Conservation (phyloP, 2,329 filamentous ascomycete species). For the Fusarium falciforme region DNA sequence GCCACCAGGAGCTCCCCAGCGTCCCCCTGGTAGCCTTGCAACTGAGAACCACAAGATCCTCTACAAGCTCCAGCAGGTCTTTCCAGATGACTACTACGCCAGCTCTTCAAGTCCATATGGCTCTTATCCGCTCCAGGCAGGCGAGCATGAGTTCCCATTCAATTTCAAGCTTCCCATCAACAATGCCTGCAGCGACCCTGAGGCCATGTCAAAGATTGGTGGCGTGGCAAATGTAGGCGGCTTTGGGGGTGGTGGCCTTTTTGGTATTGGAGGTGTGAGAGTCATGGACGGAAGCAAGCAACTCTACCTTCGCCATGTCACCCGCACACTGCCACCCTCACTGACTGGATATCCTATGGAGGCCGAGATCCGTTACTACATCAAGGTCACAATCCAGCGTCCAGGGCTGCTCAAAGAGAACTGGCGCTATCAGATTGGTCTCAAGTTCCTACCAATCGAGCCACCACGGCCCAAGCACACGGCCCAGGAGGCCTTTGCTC, state of each 20-base stretch:
- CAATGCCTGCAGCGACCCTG: slow-evolving; percentile 72
- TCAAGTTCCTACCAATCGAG: slow-evolving; percentile 94
- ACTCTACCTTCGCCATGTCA: slow-evolving; percentile 77
- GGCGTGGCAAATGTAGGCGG: slow-evolving; percentile 67
- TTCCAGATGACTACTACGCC: slow-evolving; percentile 67
- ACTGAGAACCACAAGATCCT: slow-evolving; percentile 78
- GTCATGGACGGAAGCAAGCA: slow-evolving; percentile 74
- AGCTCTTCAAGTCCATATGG: slow-evolving; percentile 55
- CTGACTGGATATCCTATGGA: slow-evolving; percentile 87
- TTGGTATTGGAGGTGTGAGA: slow-evolving; percentile 64
- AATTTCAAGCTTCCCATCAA: slow-evolving; percentile 83
- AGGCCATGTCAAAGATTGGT: slow-evolving; percentile 64
- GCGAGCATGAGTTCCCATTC: slow-evolving; percentile 82
- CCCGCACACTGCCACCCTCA: slow-evolving; percentile 87
- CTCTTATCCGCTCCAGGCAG: slow-evolving; percentile 72
- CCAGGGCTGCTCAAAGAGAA: slow-evolving; percentile 93
- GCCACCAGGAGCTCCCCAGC: slow-evolving; percentile 41
- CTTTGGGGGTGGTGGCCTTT: slow-evolving; percentile 57
- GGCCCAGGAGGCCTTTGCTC: slow-evolving; percentile 85
- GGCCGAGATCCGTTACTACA: slow-evolving; percentile 92
- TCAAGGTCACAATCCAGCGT: slow-evolving; percentile 95
- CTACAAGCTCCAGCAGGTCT: slow-evolving; percentile 79
- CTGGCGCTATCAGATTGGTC: slow-evolving; percentile 73
- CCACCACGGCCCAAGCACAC: slow-evolving; percentile 77
- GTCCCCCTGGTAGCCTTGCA: slow-evolving; percentile 56